Evolutionary conservation across 495 filamentous ascomycete genomes (phyloP), one percentile per base, ranked within the genome.

Genomic region (Ramalina peruviana): DNA sequence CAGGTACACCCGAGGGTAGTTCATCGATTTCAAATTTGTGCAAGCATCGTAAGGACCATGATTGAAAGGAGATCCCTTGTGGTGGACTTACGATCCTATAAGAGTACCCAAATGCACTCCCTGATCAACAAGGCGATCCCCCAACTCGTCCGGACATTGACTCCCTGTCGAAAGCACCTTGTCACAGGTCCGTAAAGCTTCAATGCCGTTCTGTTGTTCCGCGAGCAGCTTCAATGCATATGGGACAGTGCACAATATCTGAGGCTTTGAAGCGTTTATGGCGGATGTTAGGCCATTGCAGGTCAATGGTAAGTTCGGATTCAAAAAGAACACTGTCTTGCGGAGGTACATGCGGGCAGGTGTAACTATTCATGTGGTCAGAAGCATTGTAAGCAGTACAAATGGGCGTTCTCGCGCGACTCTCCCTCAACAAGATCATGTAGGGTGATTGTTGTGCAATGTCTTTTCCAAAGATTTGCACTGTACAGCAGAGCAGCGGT

Each of bases 131-230:
- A 81, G 56, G 21, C 60, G 58, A 59, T 79, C 67, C 0, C 77
- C 78, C n/a, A 80, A 60, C 37, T 76, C 74, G 49, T 81, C 74
- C 0, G 78, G 76, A 48, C 72, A 75, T 5, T 66, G 65, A 1
- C 73, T 71, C 21, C 75, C 76, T 3, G 72, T 72, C 30, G 68
- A 73, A 0, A 70, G 66, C 27, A 81, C 71, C 16, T 65, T 55
- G 26, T 71, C 62, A 55, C 70, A 74, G 9, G 49, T 52, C 11
- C 65, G 64, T 36, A 81, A 58, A 0, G 60, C 62, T 15, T 69
- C 64, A 20, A 77, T 54, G 0, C 76, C 76, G 3, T 60, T 59
- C 3, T 69, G 57, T 38, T 63, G 67, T 49, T 77, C 73, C 4
- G 68, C 66, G 26, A 80, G 59, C 1, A 80, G 45, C 48, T 79